Base-by-base conservation (phyloP, 208 protist species). In the Polymyxa betae region DNA sequence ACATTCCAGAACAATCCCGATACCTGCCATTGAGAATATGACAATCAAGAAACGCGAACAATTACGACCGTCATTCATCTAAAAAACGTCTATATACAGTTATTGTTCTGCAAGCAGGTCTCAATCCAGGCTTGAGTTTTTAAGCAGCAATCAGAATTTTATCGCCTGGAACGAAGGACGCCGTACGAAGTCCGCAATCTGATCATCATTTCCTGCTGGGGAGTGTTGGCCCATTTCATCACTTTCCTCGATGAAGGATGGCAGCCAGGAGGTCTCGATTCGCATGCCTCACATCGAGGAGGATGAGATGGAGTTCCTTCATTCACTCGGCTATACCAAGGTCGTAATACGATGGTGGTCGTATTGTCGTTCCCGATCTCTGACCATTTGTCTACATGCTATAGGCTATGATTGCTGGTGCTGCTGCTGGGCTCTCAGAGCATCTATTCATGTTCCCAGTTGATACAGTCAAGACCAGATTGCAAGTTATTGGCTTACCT, bases 371-470 rank as follows among this genome's bases (percentile, higher is more conserved):
- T 29, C 24, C 49, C 24, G 24, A 29, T 24, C 12, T 60, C 49
- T 24, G 12, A 60, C 24, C 49, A 60, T 60, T 5, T 29, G 24
- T 24, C 5, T 60, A 29, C 12, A 60, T 24, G 5, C 12, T 60
- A 60, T n/a, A 82, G 72, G 72, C 72, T 5, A 82, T 82, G 72
- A 12, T 82, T 20, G 72, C 72, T 43, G 72, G 72, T 35, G 72
- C 72, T 35, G 72, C 72, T 38, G 72, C 72, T 35, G 72, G 72
- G 12, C 16, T 82, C 16, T 40, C 72, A 5, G 72, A 82, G 72
- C 72, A 82, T n/a, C 72, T 82, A n/a, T 82, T 5, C 72, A 82
- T 82, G 72, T 82, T 82, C 72, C 72, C 72, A 20, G 72, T 82
- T 5, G 72, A 82, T n/a, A 82, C 72, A n/a, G 72, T 82, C 72